A percentile compares a stretch with the other conserved stretches of the same genome.
Evolutionary conservation across 2,329 filamentous ascomycete species (phyloP).

Genomic region (Fusarium scirpi): DNA sequence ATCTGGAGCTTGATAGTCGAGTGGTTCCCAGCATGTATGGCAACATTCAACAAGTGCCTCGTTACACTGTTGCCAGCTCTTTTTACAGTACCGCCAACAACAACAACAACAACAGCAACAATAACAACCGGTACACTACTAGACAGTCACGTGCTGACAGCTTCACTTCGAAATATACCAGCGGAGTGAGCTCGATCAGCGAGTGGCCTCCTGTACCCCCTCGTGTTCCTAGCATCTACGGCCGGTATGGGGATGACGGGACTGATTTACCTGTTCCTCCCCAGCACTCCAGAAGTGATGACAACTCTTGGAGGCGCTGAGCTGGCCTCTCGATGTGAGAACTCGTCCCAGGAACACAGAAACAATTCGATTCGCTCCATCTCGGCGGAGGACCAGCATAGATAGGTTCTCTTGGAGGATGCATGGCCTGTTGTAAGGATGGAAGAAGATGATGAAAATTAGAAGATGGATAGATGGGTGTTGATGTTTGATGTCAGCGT

Average conservation of each 20-base stretch:
- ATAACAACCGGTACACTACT: conserved; percentile 57
- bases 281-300: conserved; percentile 37
- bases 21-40: conserved; percentile 34
- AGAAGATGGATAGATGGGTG: conserved; percentile 33
- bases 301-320: conserved; percentile 22
- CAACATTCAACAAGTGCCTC: conserved; percentile 40
- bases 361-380: conserved; percentile 30
- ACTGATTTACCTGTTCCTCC: conserved; percentile 26
- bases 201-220: conserved; percentile 44
- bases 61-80: conserved; percentile 41
- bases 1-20: conserved; percentile 62
- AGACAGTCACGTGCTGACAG: conserved; percentile 56
- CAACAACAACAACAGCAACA: not conserved
- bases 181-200: conserved; percentile 58
- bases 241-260: conserved; percentile 26
- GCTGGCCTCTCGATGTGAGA: conserved; percentile 28
- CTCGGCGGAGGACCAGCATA: conserved; percentile 33
- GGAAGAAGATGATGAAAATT: conserved; percentile 3
- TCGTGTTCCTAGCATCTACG: conserved; percentile 24
- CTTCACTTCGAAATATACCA: conserved; percentile 61
- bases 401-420: conserved; percentile 20
- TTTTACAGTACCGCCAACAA: conserved; percentile 35
- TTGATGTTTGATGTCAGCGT: conserved; percentile 44
- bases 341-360: conserved; percentile 3
- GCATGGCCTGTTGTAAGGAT: conserved; percentile 32